phyloP scores from a whole-genome alignment of 306 rosid genomes.

The Oemleria cerasiformis region DNA sequence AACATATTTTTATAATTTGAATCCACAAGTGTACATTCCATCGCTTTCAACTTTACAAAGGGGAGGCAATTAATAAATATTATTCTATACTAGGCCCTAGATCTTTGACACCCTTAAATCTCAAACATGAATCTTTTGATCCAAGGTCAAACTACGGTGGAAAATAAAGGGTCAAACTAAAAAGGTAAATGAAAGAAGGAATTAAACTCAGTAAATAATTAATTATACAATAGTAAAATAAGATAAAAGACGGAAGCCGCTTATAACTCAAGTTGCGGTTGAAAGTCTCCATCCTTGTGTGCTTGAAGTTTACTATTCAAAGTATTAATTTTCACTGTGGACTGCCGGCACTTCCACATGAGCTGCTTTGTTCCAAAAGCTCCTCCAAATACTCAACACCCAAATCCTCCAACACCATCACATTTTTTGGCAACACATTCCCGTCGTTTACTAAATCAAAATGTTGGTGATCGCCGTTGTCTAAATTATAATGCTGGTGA shows the following conservation, averaged over 20 bases:
- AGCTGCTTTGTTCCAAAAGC: conserved; percentile 37
- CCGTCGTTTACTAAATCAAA: too few species aligned
- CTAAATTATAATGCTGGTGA: too few species aligned
- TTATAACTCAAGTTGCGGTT: too few species aligned
- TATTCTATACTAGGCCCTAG: neutral
- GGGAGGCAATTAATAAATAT: neutral
- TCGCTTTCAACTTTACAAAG: conserved; percentile 9
- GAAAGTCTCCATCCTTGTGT: too few species aligned
- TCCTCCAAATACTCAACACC: conserved; percentile 78
- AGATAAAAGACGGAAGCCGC: neutral
- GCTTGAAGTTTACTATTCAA: too few species aligned
- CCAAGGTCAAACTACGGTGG: neutral
- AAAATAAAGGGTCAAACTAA: neutral
- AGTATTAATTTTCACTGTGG: neutral
- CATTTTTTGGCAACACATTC: conserved; percentile 4
- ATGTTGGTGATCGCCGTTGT: too few species aligned
- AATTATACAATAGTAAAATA: neutral
- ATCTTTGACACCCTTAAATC: conserved; percentile 17
- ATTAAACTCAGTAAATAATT: neutral
- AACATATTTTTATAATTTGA: neutral
- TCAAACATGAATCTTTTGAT: conserved; percentile 8
- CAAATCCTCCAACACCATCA: conserved; percentile 48
- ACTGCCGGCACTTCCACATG: conserved; percentile 6
- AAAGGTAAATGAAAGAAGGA: neutral
- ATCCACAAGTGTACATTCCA: conserved; percentile 7